Percentiles rank a stretch among this genome's conserved stretches.
phyloP scores from a whole-genome alignment of 176 grass and related monocot genomes.

The Puccinellia tenuiflora region DNA sequence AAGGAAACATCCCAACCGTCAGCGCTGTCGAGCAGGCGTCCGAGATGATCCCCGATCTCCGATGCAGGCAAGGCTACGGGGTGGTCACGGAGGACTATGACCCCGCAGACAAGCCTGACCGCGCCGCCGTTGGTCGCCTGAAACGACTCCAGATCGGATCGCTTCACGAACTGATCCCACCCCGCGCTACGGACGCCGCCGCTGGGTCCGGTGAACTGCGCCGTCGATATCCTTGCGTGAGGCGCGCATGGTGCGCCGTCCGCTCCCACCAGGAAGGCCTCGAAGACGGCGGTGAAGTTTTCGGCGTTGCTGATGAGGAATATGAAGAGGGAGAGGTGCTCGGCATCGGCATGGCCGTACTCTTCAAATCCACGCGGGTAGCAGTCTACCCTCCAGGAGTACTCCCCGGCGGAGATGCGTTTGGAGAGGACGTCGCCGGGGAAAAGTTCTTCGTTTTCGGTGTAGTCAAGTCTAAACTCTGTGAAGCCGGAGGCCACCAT shows the following conservation, averaged over 20 bases:
- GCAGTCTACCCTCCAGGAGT: neutral
- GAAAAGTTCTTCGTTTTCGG: neutral
- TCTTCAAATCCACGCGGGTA: neutral
- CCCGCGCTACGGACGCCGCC: neutral
- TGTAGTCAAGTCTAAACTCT: conserved; percentile 1
- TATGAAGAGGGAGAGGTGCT: neutral
- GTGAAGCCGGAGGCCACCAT: neutral
- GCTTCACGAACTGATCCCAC: neutral
- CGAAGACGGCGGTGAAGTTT: neutral
- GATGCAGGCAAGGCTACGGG: neutral
- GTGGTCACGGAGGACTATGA: neutral
- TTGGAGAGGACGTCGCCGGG: neutral
- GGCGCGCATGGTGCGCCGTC: neutral
- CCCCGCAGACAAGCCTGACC: neutral
- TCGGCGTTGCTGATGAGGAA: neutral
- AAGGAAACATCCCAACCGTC: neutral
- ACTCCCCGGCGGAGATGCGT: neutral
- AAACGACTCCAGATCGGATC: neutral
- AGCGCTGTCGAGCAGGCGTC: neutral
- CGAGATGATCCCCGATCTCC: neutral
- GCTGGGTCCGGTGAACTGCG: neutral
- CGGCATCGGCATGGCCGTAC: neutral
- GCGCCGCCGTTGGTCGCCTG: neutral
- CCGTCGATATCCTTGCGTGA: neutral
- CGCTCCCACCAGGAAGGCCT: neutral